Base-by-base conservation (phyloP, 352 stramenopile genomes). In the Globisporangium paroecandrum region DNA sequence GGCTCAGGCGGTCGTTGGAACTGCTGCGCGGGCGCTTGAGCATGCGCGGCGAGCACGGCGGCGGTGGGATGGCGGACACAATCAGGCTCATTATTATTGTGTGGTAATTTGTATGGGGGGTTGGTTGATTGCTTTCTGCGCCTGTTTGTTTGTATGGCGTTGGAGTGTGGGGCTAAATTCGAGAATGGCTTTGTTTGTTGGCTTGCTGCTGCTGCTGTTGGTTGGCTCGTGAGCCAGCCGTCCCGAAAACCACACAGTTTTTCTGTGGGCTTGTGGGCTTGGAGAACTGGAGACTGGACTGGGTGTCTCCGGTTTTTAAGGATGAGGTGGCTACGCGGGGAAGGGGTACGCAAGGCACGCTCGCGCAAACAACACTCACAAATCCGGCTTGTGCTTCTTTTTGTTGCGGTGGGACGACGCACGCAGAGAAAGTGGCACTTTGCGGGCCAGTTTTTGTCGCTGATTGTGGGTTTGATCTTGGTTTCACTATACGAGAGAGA, bases 21-120 rank as follows among this genome's bases (percentile, higher is more conserved):
- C 70, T 60, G 62, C 71, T 79, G 66, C 84, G 85, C 24, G 79
- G 65, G 53, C 85, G 81, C 75, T 93, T 93, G 64, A 82, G 81
- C 65, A 79, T 65, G 43, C 75, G 77, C 55, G 58, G 67, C 1
- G 62, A 61, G 3, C 13, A 27, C 13, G 53, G 25, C 3, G 54
- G 49, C 13, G 75, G 68, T 41, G 77, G 62, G 27, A 79, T 62
- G 24, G 77, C 67, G 12, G 78, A 76, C 22, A 88, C 70, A 9
- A 79, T 79, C 22, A 86, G 90, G 72, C 82, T 93, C 84, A 93
- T 32, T 32, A 32, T 32, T 32, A 32, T 92, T 20, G 1, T 27
- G 64, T 66, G 49, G 51, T 15, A 24, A n/a, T 34, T n/a, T 51
- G 20, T 20, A 36, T 24, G n/a, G 20, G 20, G 13, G 1, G 13